phyloP scores from a whole-genome alignment of 2,329 filamentous ascomycete genomes.

The Clonostachys solani region DNA sequence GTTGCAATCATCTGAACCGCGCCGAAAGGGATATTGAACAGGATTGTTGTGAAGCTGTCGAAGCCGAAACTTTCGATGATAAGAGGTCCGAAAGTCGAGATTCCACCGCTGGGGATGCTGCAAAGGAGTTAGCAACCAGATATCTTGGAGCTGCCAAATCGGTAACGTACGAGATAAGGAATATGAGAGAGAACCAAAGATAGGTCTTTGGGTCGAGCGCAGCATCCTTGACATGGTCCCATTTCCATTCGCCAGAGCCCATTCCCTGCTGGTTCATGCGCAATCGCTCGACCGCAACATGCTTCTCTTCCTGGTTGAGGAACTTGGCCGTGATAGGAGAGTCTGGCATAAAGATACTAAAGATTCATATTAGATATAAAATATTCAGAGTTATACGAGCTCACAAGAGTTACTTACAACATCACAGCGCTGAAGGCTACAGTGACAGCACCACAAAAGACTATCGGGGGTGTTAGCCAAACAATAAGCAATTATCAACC shows the following conservation, averaged over 20 bases:
- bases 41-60: conserved; percentile 47
- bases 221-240: conserved; percentile 33
- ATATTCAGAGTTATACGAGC: conserved; percentile 28
- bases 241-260: conserved; percentile 29
- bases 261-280: conserved; percentile 44
- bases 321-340: conserved; percentile 58
- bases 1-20: conserved; percentile 56
- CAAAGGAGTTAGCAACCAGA: not conserved
- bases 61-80: conserved; percentile 57
- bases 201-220: conserved; percentile 34
- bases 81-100: conserved; percentile 53
- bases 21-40: conserved; percentile 59
- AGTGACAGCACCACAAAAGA: conserved; percentile 29
- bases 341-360: conserved; percentile 52
- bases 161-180: conserved; percentile 43
- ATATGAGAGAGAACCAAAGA: conserved; percentile 36
- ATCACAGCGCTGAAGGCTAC: conserved; percentile 43
- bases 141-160: not conserved
- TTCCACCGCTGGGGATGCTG: conserved; percentile 49
- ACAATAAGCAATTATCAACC: no score
- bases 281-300: conserved; percentile 53
- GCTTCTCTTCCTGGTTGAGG: conserved; percentile 48
- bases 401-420: conserved; percentile 33
- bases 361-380: not conserved
- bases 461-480: not conserved